phyloP scores from a whole-genome alignment of 2,329 filamentous ascomycete genomes.

The Microascus cirrosus region DNA sequence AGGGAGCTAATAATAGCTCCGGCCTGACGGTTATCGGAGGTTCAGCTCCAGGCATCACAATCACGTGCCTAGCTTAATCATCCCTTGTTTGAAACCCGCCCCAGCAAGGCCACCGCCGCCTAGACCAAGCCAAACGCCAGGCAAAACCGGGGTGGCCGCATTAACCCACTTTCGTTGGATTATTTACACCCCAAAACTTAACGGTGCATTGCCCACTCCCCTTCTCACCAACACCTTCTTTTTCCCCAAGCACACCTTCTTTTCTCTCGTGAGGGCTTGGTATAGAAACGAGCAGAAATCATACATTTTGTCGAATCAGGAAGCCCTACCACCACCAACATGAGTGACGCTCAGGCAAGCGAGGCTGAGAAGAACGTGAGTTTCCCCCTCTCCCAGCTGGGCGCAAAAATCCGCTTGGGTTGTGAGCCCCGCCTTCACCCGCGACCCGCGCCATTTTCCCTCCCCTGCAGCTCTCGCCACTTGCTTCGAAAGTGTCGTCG shows the following conservation, averaged over 20 bases:
- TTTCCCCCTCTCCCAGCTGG: conserved; percentile 10
- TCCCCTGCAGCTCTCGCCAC: neutral
- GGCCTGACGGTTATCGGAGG: neutral
- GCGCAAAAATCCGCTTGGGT: neutral
- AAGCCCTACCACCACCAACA: conserved; percentile 38
- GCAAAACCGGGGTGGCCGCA: neutral
- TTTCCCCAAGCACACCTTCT: neutral
- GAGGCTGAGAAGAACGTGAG: conserved; percentile 94
- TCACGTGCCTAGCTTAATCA: neutral
- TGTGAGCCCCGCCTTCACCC: neutral
- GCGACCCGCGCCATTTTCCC: neutral
- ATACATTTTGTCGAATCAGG: conserved; percentile 9
- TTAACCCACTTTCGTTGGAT: neutral
- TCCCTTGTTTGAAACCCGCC: neutral
- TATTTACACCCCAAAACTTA: conserved; percentile 3
- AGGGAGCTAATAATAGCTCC: neutral
- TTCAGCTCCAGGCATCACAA: neutral
- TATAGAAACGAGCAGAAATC: neutral
- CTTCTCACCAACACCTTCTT: neutral
- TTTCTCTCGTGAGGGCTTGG: neutral
- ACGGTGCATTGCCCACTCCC: neutral
- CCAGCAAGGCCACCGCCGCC: neutral
- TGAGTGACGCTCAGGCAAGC: conserved; percentile 78
- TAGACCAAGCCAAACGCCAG: neutral
- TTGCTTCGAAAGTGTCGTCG: conserved; percentile 2